Base-by-base conservation (phyloP, 331 rosid genomes). In the Acacia concinna region DNA sequence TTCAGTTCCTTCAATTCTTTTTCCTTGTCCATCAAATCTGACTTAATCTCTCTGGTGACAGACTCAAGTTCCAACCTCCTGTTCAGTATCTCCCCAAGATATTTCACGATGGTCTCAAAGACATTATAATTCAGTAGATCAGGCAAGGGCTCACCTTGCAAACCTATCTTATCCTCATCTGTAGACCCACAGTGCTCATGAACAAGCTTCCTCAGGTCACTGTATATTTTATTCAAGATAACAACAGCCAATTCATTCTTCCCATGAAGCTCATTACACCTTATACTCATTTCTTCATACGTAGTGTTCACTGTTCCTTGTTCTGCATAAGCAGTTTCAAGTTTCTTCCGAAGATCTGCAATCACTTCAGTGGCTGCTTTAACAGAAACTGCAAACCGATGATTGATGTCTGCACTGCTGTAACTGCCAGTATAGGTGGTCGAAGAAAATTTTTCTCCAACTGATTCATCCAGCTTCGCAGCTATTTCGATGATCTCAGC, bases 31-130 rank as follows among this genome's bases (percentile, higher is more conserved):
- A 79, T 78, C 92, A 95, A 85, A 80, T 96, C 94, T 72, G 79
- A 86, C 63, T 90, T 84, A 77, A 89, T 88, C 78, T 87, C 85
- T 72, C 74, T 71, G 82, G 82, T 81, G 67, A 84, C 78, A 81
- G 85, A 88, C 83, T 90, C 89, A 68, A 90, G 88, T 71, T 89
- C 92, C 88, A 74, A 78, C 87, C 85, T 84, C 82, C 84, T 89
- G n/a, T 54, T 82, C 73, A 89, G 71, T 64, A 77, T 51, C 68
- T 81, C 85, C 82, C 80, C 92, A 83, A 96, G 68, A 76, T 80
- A 86, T 65, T 85, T 85, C 80, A 91, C 63, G 60, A 91, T 65
- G 76, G 75, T 84, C 77, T 81, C 86, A 47, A 88, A 96, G 82
- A 74, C 86, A 71, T 81, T 71, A 81, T 83, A 90, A 83, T 89